Evolutionary conservation across 208 protist species (phyloP).

Genomic region (Leishmania martiniquensis): DNA sequence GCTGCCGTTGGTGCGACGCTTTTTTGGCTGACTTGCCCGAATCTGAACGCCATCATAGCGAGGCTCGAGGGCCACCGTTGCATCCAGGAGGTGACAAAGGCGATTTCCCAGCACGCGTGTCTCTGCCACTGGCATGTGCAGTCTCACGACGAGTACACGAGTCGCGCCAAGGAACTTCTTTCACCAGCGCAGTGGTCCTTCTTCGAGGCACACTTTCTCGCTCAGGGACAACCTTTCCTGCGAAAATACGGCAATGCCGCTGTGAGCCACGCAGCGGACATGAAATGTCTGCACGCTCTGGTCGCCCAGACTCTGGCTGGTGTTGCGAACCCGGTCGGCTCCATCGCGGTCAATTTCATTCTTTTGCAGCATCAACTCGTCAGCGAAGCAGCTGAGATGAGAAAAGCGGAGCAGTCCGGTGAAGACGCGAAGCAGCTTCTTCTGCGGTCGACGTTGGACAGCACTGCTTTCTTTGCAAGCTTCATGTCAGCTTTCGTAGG

Average conservation of each 20-base stretch:
- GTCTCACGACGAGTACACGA: conserved; percentile 61
- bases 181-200: conserved; percentile 62
- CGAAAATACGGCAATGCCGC: conserved; percentile 86
- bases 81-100: conserved; percentile 37
- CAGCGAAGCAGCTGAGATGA: background rate
- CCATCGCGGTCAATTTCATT: conserved; percentile 64
- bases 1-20: conserved; percentile 81
- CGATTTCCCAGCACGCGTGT: conserved; percentile 28
- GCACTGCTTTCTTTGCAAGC: conserved; percentile 15
- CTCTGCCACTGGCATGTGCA: conserved; percentile 42
- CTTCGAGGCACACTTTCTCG: conserved; percentile 65
- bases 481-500: conserved; percentile 23
- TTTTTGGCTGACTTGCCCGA: conserved; percentile 86
- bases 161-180: conserved; percentile 46
- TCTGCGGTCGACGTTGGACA: conserved; percentile 17
- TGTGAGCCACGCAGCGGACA: conserved; percentile 65
- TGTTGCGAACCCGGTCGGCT: conserved; percentile 63
- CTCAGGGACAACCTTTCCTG: background rate
- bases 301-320: conserved; percentile 76
- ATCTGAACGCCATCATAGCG: conserved; percentile 81
- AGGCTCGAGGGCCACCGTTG: conserved; percentile 68
- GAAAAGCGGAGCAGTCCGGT: background rate
- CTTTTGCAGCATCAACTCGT: conserved; percentile 40
- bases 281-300: conserved; percentile 91
- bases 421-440: conserved; percentile 4